Evolutionary conservation across 495 filamentous ascomycete species (phyloP).

Genomic region (Aspergillus cavernicola): DNA sequence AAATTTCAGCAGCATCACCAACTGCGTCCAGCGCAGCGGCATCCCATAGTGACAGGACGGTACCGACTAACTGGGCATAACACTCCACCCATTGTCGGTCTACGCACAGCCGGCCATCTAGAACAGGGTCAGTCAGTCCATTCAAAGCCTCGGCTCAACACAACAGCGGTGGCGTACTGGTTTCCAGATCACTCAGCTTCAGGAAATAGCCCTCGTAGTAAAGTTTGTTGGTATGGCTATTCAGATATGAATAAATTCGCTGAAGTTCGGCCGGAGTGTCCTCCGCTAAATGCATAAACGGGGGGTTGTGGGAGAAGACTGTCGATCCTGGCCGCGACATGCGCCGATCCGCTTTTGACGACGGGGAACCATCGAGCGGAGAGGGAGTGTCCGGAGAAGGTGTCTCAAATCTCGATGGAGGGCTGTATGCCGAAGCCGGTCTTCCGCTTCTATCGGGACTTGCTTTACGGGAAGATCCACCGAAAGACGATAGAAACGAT

Average conservation of each 20-base stretch:
- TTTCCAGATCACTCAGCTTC: constrained; percentile 91
- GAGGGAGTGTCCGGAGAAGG: constrained; percentile 38
- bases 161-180: constrained; percentile 58
- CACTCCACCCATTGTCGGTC: constrained; percentile 95
- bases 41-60: constrained; percentile 94
- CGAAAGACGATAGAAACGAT: constrained; percentile 62
- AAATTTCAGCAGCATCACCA: constrained; percentile 74
- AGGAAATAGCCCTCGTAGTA: constrained; percentile 98
- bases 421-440: constrained; percentile 21
- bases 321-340: constrained; percentile 57
- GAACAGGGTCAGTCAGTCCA: constrained; percentile 3
- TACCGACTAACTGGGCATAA: constrained; percentile 94
- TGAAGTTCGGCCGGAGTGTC: constrained; percentile 90
- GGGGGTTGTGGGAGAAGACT: constrained; percentile 81
- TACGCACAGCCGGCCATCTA: constrained; percentile 79
- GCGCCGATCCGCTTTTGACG: constrained; percentile 28
- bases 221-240: constrained; percentile 92
- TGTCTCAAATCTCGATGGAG: constrained; percentile 32
- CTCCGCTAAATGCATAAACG: constrained; percentile 74
- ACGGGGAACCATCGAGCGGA: constrained; percentile 30
- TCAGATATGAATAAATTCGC: constrained; percentile 90
- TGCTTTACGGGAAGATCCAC: constrained; percentile 35
- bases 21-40: constrained; percentile 88
- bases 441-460: constrained; percentile 28
- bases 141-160: not conserved